Evolutionary conservation across 2,329 filamentous ascomycete genomes (phyloP).

Genomic region (Septoria linicola): DNA sequence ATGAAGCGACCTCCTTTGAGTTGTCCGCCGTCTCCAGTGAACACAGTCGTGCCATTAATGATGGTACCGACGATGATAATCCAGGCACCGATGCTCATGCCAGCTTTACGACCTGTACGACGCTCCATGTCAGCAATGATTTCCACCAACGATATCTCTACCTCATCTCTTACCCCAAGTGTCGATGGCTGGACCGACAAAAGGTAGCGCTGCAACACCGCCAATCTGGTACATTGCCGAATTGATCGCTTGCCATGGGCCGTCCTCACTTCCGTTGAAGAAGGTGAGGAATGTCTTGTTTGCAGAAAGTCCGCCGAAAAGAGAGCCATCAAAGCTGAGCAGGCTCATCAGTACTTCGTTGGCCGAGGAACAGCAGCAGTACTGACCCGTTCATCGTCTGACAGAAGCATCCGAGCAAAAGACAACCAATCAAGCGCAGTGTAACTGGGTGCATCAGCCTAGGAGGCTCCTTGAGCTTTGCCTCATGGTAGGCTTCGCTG

Average conservation of each 20-base stretch:
- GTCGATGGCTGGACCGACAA: constrained; percentile 49
- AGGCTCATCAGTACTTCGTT: too few relatives aligned
- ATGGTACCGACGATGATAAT: constrained; percentile 60
- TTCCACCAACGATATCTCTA: background rate
- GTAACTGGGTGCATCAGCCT: constrained; percentile 22
- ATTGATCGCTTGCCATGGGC: constrained; percentile 47
- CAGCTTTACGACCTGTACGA: constrained; percentile 39
- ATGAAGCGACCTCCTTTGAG: constrained; percentile 56
- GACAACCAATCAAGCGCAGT: constrained; percentile 28
- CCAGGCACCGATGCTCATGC: constrained; percentile 56
- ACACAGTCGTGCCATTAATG: constrained; percentile 47
- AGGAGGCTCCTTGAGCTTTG: constrained; percentile 55
- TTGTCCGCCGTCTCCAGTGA: constrained; percentile 39
- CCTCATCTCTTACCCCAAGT: constrained; percentile 42
- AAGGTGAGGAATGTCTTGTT: constrained; percentile 48
- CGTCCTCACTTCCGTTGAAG: constrained; percentile 44
- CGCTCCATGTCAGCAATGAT: background rate
- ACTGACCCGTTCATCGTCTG: constrained; percentile 21
- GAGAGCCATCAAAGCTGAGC: constrained; percentile 53
- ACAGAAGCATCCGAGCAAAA: constrained; percentile 43
- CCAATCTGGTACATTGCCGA: constrained; percentile 52
- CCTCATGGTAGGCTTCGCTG: constrained; percentile 56
- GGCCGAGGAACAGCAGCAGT: too few relatives aligned
- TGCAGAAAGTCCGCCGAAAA: constrained; percentile 54
- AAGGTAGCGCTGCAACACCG: constrained; percentile 47